phyloP scores from a whole-genome alignment of 2,329 filamentous ascomycete species.

The Microdochium bolleyi region DNA sequence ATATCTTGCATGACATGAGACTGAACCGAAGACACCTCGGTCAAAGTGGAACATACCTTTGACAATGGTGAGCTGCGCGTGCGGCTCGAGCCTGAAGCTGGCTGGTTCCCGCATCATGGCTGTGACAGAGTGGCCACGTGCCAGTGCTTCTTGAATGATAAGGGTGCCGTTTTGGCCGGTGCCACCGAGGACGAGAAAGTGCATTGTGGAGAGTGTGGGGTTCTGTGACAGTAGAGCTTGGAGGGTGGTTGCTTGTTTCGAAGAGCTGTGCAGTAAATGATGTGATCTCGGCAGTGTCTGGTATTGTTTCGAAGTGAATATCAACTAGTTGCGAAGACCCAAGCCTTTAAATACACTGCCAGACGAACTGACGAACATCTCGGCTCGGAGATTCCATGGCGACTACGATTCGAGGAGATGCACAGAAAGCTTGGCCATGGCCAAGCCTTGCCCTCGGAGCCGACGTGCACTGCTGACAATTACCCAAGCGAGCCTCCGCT shows the following conservation, averaged over 20 bases:
- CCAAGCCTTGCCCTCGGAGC: neutral
- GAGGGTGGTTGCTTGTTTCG: neutral
- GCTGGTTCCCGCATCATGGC: slow-evolving; percentile 33
- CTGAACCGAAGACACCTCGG: slow-evolving; percentile 21
- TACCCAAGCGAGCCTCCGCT: neutral
- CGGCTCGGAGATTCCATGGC: too few relatives aligned
- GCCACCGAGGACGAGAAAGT: slow-evolving; percentile 37
- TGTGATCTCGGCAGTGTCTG: too few relatives aligned
- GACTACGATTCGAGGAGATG: neutral
- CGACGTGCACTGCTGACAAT: neutral
- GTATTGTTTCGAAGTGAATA: too few relatives aligned
- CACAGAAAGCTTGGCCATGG: neutral
- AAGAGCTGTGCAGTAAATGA: neutral
- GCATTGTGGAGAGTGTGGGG: slow-evolving; percentile 27
- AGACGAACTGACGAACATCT: too few relatives aligned
- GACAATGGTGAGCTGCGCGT: slow-evolving; percentile 25
- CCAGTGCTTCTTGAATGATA: slow-evolving; percentile 29
- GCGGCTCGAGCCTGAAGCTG: slow-evolving; percentile 16
- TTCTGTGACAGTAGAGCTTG: neutral
- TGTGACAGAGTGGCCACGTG: slow-evolving; percentile 31
- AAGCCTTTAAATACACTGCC: too few relatives aligned
- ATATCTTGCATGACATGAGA: slow-evolving; percentile 20
- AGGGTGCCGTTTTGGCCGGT: slow-evolving; percentile 37
- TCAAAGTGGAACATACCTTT: slow-evolving; percentile 25
- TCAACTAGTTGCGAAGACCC: too few relatives aligned